These are phyloP conservation scores for Oryza glaberrima DNA, from an alignment of 176 grass and related monocot species.

Conservation along the genomic window DNA sequence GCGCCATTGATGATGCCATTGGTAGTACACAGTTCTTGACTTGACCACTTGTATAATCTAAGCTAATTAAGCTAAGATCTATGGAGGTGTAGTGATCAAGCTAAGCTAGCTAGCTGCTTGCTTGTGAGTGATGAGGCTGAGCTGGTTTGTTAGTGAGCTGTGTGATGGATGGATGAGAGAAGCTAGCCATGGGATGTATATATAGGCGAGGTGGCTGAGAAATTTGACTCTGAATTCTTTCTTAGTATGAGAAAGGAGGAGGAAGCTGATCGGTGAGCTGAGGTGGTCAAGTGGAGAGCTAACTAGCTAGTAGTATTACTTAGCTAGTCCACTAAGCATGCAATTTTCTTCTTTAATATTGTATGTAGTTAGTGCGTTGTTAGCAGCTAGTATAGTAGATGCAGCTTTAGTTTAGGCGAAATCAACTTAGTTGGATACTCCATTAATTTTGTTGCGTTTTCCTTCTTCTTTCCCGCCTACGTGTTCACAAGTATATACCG, in stretches of 20 bases:
- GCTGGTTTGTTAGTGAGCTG: not conserved
- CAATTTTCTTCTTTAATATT: too few species aligned
- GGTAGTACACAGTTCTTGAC: too few species aligned
- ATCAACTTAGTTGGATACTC: not conserved
- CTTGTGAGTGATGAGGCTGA: not conserved
- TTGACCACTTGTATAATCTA: too few species aligned
- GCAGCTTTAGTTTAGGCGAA: not conserved
- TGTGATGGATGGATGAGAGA: not conserved
- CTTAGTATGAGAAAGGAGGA: not conserved
- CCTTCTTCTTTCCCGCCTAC: not conserved
- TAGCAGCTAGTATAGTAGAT: not conserved
- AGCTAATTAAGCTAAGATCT: too few species aligned
- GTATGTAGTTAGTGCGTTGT: not conserved
- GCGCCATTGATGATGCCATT: conserved; percentile 2
- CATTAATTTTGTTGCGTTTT: not conserved
- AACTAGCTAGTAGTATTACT: too few species aligned
- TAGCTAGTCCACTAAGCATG: not conserved
- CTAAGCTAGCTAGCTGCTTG: too few species aligned
- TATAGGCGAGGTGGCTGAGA: not conserved
- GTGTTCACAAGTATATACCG: too few species aligned
- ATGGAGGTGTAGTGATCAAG: not conserved
- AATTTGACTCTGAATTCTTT: not conserved
- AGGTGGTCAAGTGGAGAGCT: not conserved
- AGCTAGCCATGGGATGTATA: not conserved
- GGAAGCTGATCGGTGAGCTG: not conserved